Evolutionary conservation across 139 green algal genomes (phyloP).

Genomic region (Tetraselmis striata): DNA sequence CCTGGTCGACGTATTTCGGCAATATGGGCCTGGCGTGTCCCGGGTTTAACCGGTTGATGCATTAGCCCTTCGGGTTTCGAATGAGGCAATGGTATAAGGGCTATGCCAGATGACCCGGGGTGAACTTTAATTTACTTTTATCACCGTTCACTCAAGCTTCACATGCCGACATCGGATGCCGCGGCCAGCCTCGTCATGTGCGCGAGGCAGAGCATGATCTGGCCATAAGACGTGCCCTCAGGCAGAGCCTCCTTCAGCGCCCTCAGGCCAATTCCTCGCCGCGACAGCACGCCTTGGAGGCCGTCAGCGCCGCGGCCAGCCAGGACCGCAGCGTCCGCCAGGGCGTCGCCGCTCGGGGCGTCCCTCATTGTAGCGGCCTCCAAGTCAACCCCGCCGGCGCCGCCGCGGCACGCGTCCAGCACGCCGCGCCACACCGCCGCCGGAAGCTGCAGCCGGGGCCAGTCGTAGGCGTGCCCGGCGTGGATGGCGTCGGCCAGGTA

Average conservation of each 20-base stretch:
- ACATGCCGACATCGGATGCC: too few species aligned
- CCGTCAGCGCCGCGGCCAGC: too few species aligned
- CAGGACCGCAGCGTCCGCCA: neutral
- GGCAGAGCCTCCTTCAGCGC: conserved; percentile 19
- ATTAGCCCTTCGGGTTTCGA: too few species aligned
- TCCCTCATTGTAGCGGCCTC: too few species aligned
- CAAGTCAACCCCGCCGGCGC: neutral
- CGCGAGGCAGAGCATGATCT: conserved; percentile 23
- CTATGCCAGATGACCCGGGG: too few species aligned
- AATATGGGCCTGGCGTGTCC: too few species aligned
- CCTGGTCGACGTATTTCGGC: too few species aligned
- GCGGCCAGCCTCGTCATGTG: conserved; percentile 14
- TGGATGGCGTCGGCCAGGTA: conserved; percentile 42
- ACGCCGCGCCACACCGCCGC: neutral
- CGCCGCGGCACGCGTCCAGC: neutral
- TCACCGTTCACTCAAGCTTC: too few species aligned
- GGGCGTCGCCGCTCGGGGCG: neutral
- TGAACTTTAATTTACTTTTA: too few species aligned
- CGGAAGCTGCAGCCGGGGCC: conserved; percentile 21
- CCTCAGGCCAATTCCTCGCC: conserved; percentile 5
- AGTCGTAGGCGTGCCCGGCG: conserved; percentile 30
- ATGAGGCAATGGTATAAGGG: too few species aligned
- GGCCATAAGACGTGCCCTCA: conserved; percentile 15
- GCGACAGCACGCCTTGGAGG: conserved; percentile 6
- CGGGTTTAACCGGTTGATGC: too few species aligned